These are phyloP conservation scores for Colletotrichum graminicola DNA, from an alignment of 2,329 filamentous ascomycete species.

Conservation along the genomic window DNA sequence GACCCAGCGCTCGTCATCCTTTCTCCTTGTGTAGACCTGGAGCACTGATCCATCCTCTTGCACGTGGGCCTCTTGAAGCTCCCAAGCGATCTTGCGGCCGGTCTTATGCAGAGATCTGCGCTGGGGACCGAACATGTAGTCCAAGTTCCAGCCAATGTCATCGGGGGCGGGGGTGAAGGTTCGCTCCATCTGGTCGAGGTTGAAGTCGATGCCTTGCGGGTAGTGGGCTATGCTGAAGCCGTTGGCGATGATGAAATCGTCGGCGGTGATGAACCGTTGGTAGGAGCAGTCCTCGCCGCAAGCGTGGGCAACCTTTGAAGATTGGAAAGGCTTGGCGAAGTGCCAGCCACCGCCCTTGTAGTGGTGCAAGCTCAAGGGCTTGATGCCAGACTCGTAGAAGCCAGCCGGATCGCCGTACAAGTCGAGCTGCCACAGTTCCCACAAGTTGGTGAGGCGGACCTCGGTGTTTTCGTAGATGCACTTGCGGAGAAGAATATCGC, in stretches of 20 bases:
- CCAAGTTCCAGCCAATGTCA: constrained; percentile 63
- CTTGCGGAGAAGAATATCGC: constrained; percentile 71
- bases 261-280: constrained; percentile 67
- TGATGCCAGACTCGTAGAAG: constrained; percentile 73
- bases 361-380: constrained; percentile 73
- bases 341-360: constrained; percentile 73
- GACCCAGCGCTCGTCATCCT: constrained; percentile 66
- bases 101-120: constrained; percentile 61
- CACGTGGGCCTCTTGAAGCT: constrained; percentile 63
- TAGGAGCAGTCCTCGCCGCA: constrained; percentile 73
- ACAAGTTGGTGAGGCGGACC: constrained; percentile 67
- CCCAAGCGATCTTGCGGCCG: constrained; percentile 66
- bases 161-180: constrained; percentile 64
- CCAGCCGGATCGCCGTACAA: constrained; percentile 71
- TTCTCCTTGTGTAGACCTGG: constrained; percentile 66
- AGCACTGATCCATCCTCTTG: constrained; percentile 63
- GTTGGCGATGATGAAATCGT: constrained; percentile 68
- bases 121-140: constrained; percentile 65
- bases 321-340: constrained; percentile 64
- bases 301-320: constrained; percentile 68
- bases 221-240: constrained; percentile 72
- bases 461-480: constrained; percentile 74
- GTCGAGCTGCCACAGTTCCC: constrained; percentile 72
- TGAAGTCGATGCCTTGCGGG: constrained; percentile 62
- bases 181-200: constrained; percentile 63